phyloP scores from a whole-genome alignment of 148 eudicot species.

The Fagopyrum tataricum region DNA sequence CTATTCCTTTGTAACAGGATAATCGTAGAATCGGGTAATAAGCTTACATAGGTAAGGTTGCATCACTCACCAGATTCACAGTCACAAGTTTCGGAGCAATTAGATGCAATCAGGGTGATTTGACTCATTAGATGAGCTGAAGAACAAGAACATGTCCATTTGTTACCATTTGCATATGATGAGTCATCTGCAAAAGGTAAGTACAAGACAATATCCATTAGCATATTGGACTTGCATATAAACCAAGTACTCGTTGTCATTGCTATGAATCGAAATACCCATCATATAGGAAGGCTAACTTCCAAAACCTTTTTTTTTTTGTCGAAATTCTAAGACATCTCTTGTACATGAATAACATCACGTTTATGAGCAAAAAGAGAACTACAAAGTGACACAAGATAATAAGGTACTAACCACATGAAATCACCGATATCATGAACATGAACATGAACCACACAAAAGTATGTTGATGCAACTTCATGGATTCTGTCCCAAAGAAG shows the following conservation, averaged over 20 bases:
- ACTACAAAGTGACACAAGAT: not conserved
- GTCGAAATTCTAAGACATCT: not conserved
- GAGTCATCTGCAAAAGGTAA: conserved; percentile 32
- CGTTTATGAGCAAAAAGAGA: not conserved
- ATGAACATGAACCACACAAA: conserved; percentile 1
- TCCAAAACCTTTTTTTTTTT: no score
- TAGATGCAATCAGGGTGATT: conserved; percentile 28
- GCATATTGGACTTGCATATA: not conserved
- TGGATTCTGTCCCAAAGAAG: not conserved
- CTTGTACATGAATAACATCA: not conserved
- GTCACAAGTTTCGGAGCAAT: conserved; percentile 67
- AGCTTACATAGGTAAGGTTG: not conserved
- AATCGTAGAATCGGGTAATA: not conserved
- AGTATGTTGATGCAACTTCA: conserved; percentile 3
- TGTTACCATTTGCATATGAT: conserved; percentile 32
- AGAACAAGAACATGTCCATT: conserved; percentile 70
- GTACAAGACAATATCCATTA: conserved; percentile 11
- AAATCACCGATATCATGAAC: conserved; percentile 1
- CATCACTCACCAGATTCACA: conserved; percentile 58
- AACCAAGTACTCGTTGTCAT: not conserved
- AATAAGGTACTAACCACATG: not conserved
- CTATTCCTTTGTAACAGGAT: not conserved
- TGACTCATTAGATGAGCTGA: conserved; percentile 33
- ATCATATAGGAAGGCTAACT: not conserved
- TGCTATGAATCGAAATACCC: not conserved